Evolutionary conservation across 768 basidiomycete genomes (phyloP).

Genomic region (Lactifluus rugatus): DNA sequence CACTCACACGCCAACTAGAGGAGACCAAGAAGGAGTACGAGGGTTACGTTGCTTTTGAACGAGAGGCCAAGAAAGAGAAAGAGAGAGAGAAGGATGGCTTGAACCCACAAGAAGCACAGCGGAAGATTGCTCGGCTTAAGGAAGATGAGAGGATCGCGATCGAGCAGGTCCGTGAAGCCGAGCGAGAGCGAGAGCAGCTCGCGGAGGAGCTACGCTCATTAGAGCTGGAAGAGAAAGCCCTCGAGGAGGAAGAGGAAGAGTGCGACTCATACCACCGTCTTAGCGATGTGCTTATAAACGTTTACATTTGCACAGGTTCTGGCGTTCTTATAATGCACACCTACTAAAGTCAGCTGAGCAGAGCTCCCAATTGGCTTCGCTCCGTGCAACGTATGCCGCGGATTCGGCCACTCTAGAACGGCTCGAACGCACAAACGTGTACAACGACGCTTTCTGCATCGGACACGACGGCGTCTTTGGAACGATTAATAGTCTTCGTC

Average conservation of each 20-base stretch:
- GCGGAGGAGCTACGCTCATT: slow-evolving; percentile 60
- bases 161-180: slow-evolving; percentile 65
- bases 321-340: slow-evolving; percentile 70
- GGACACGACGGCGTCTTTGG: slow-evolving; percentile 92
- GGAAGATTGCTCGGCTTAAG: slow-evolving; percentile 63
- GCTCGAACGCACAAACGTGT: slow-evolving; percentile 86
- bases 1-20: slow-evolving; percentile 72
- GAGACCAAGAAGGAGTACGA: slow-evolving; percentile 89
- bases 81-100: slow-evolving; percentile 58
- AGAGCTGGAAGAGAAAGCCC: slow-evolving; percentile 64
- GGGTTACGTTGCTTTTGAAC: slow-evolving; percentile 88
- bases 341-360: slow-evolving; percentile 56
- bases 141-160: slow-evolving; percentile 58
- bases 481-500: slow-evolving; percentile 92
- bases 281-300: background rate
- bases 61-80: slow-evolving; percentile 72
- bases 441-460: slow-evolving; percentile 93
- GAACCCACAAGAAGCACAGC: slow-evolving; percentile 55
- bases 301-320: slow-evolving; percentile 47
- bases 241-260: slow-evolving; percentile 82
- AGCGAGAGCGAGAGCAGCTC: slow-evolving; percentile 67
- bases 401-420: slow-evolving; percentile 72
- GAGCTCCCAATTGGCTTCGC: slow-evolving; percentile 54
- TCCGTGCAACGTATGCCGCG: slow-evolving; percentile 69
- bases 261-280: slow-evolving; percentile 31